Percentiles rank a stretch among this genome's conserved stretches.
These are phyloP conservation scores for Torulaspora franciscae DNA, from an alignment of 805 yeast species.

Conservation along the genomic window DNA sequence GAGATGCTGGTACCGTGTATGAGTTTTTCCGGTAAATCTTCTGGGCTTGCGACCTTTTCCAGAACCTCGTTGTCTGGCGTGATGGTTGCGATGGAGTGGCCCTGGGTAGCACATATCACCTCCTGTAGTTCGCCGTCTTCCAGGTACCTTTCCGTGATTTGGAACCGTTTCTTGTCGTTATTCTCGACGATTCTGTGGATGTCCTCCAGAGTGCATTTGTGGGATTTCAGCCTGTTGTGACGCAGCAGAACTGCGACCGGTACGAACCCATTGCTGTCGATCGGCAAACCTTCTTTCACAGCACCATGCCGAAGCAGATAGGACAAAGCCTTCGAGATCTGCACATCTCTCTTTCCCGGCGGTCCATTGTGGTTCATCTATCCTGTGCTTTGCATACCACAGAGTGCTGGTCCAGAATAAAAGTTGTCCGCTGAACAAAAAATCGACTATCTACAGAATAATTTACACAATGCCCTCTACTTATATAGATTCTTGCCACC, in stretches of 20 bases:
- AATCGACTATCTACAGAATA: conserved; percentile 2
- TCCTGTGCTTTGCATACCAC: neutral
- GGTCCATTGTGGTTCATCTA: conserved; percentile 1
- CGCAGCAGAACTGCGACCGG: conserved; percentile 47
- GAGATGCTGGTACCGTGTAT: conserved; percentile 74
- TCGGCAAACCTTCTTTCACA: conserved; percentile 53
- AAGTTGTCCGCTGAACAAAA: neutral
- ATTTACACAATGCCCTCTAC: neutral
- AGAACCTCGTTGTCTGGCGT: conserved; percentile 41
- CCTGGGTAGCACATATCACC: conserved; percentile 84
- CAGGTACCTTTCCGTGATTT: conserved; percentile 34
- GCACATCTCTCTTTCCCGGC: conserved; percentile 40
- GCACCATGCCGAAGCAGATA: conserved; percentile 88
- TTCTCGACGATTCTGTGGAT: conserved; percentile 53
- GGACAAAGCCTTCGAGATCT: conserved; percentile 69
- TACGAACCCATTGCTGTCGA: conserved; percentile 67
- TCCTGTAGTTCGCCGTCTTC: conserved; percentile 26
- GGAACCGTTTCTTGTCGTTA: conserved; percentile 71
- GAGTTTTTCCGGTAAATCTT: conserved; percentile 47
- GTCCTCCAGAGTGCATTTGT: conserved; percentile 52
- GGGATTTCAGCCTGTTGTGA: conserved; percentile 55
- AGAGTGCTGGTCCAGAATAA: neutral
- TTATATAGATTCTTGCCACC: conserved; percentile 33
- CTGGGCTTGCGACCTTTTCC: conserved; percentile 33
- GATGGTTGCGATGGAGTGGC: conserved; percentile 63